Percentiles rank a stretch among this genome's conserved stretches.
Conservation (phyloP, 192 early-diverging fungal species). For the Entophlyctis helioformis region DNA sequence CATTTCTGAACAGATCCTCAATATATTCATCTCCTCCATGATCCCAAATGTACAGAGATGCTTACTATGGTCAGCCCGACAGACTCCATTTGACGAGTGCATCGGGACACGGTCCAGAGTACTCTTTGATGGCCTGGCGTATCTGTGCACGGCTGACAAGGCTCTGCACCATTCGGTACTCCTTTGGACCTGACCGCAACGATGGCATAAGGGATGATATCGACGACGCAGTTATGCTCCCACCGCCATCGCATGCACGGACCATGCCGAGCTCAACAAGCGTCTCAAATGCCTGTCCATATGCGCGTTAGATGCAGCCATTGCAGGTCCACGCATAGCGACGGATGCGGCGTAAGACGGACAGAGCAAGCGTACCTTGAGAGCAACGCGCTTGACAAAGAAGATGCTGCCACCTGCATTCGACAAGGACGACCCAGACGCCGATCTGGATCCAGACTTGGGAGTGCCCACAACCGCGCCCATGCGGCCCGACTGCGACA, state of each 20-base stretch:
- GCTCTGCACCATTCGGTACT: constrained; percentile 70
- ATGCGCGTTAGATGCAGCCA: not conserved
- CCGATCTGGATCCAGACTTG: constrained; percentile 26
- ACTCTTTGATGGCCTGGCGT: constrained; percentile 8
- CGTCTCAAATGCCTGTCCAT: constrained; percentile 66
- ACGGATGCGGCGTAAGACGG: not conserved
- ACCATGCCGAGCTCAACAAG: constrained; percentile 54
- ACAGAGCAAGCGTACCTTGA: constrained; percentile 47
- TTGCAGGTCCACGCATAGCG: not conserved
- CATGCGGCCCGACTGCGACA: not conserved
- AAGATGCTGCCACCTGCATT: constrained; percentile 26
- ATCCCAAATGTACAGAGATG: too few species aligned
- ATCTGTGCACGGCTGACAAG: constrained; percentile 12
- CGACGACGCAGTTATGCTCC: constrained; percentile 38
- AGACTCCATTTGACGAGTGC: constrained; percentile 15
- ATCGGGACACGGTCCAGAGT: constrained; percentile 8
- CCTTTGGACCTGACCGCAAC: too few species aligned
- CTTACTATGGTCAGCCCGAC: not conserved
- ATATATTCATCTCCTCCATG: too few species aligned
- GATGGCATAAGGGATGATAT: too few species aligned
- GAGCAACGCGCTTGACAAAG: constrained; percentile 63
- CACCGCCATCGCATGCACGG: constrained; percentile 36
- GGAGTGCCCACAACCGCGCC: not conserved
- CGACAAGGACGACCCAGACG: constrained; percentile 27
- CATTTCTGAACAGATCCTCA: too few species aligned